Evolutionary conservation across 768 basidiomycete species (phyloP).

Genomic region (Leccinum arenicola): DNA sequence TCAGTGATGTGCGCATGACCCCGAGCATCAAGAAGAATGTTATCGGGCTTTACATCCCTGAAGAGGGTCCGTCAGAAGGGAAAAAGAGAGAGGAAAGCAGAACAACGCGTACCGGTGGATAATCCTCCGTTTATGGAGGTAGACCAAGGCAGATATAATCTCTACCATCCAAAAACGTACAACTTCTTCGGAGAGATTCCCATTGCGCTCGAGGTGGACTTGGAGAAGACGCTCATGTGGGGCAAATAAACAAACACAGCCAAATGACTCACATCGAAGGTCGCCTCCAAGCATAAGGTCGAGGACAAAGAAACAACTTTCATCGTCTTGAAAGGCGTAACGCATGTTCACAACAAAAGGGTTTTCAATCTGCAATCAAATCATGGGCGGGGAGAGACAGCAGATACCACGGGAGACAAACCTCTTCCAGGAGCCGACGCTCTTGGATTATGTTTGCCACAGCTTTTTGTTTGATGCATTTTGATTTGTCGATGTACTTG

Average conservation of each 20-base stretch:
- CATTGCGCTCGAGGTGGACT: slow-evolving; percentile 85
- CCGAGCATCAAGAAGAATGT: slow-evolving; percentile 88
- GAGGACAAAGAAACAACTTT: slow-evolving; percentile 96
- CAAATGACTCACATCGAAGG: slow-evolving; percentile 67
- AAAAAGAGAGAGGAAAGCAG: background rate
- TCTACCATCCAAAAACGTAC: slow-evolving; percentile 91
- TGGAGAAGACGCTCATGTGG: slow-evolving; percentile 2
- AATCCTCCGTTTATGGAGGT: slow-evolving; percentile 88
- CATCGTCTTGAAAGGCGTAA: slow-evolving; percentile 96
- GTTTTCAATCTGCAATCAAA: slow-evolving; percentile 66
- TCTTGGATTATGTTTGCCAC: slow-evolving; percentile 94
- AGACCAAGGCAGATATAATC: slow-evolving; percentile 78
- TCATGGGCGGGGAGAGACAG: slow-evolving; percentile 9
- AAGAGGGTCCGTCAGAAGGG: slow-evolving; percentile 8
- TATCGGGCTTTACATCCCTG: slow-evolving; percentile 97
- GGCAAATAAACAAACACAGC: background rate
- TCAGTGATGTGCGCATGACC: slow-evolving; percentile 98
- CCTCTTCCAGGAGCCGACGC: slow-evolving; percentile 89
- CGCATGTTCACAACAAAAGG: slow-evolving; percentile 87
- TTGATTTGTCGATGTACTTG: slow-evolving; percentile 97
- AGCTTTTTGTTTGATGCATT: slow-evolving; percentile 87
- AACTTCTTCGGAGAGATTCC: slow-evolving; percentile 60
- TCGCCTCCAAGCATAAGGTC: slow-evolving; percentile 97
- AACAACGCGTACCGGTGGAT: slow-evolving; percentile 76
- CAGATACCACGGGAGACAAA: slow-evolving; percentile 27